Evolutionary conservation across 2,329 filamentous ascomycete species (phyloP), one percentile per base, ranked within the genome.

Genomic region (Byssochlamys sp.): DNA sequence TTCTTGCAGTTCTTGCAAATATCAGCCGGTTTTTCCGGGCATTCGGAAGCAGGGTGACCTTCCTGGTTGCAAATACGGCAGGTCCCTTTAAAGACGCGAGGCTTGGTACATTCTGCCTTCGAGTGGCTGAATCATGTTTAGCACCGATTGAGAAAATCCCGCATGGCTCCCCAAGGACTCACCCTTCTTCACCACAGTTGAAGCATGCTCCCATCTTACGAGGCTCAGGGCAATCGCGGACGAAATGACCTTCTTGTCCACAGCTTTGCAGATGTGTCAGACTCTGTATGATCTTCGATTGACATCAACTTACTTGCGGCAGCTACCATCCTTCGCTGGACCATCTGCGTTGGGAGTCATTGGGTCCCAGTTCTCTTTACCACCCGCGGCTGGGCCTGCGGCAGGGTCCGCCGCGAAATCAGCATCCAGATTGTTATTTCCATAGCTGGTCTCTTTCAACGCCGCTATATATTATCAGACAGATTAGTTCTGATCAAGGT

Each of bases 1-100:
- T 64, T 59, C 56, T 71, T 69, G 66, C 78, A 80, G 58, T 79
- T 79, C 60, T 73, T 75, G 68, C 78, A 80, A 26, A 75, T 66
- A 53, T 74, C 70, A 11, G 73, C 66, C 24, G 73, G 71, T 55
- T 69, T 72, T 25, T 76, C 69, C 1, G 77, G 77, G 56, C 78
- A 80, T 27, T 76, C 70, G 12, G 66, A 60, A 51, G 74, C 74
- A 31, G 71, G 71, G 57, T 80, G 78, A 2, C 78, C 77, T 61
- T 78, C 70, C 61, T 77, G 62, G n/a, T 71, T 66, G 61, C 78
- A 80, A 55, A 74, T 67, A 51, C 73, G 74, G 63, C 78, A 80
- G 39, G 70, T 65, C 11, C 78, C 77, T 31, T 70, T 77, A 66
- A 79, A 79, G 24, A 77, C 71, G 51, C 73, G 73, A 54, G 76